Evolutionary conservation across 164 flowering plant genomes (phyloP), one percentile per base, ranked within the genome.

Genomic region (Paratinospora sagittata): DNA sequence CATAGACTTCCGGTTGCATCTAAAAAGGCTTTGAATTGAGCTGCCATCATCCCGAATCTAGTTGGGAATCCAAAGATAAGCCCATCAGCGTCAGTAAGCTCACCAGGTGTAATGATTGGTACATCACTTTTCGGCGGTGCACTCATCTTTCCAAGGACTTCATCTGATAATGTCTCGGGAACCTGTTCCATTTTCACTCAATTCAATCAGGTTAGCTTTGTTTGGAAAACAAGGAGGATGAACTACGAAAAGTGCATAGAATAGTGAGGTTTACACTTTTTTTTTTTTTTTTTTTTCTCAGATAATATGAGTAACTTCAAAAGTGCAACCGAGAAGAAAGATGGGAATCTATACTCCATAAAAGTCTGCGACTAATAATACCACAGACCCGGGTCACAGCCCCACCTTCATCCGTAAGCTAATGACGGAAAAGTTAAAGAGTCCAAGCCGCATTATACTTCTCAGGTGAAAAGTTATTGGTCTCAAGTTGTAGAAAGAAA

Each of bases 21-120:
- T 27, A 92, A 36, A 69, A 92, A 92, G 47, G 97, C 94, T 78
- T 92, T 92, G 75, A 92, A 92, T 71, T 92, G 97, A 62, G 97
- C 93, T 72, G 90, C 80, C 96, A 92, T 92, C 97, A 92, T 92
- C 3, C 96, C 97, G 76, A 85, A 92, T 78, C 96, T 86, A 68
- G 97, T 90, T 27, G 97, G 97, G 79, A 92, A 92, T 4, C 96
- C 97, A 70, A 92, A 90, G 39, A 92, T 72, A 52, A 92, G 85
- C 10, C 92, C 97, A 77, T 92, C 97, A 70, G 92, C 97, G 52
- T 92, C 93, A 67, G 91, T 80, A 66, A 92, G 97, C 67, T 90
- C 90, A 63, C 61, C 67, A 10, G 97, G 92, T 17, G 86, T 78
- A 65, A 90, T 90, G 41, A 84, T 78, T 8, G 96, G 92, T 19